Base-by-base conservation (phyloP, 1,284 basidiomycete genomes). In the Phlebopus sp. region DNA sequence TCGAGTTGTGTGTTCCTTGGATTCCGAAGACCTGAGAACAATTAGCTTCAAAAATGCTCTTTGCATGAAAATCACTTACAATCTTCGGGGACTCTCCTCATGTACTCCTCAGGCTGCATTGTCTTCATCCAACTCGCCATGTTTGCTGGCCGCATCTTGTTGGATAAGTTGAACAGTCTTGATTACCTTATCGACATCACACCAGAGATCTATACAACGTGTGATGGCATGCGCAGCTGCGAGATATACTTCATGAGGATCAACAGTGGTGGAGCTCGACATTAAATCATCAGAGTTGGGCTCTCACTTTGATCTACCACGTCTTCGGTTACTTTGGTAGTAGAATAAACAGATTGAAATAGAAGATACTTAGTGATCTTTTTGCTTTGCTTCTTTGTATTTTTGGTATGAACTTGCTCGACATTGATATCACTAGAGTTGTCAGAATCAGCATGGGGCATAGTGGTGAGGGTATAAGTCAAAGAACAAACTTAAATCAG, bases 151-250 rank as follows among this genome's bases (percentile, higher is more conserved):
- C 0, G 7, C 29, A 4, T 15, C 17, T 29, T 46, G 30, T 29
- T 46, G 21, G 18, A 46, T 41, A 42, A 41, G 5, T 6, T 44
- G 15, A 9, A 23, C 29, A 25, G 44, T 32, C 15, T 1, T 46
- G 7, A 46, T 46, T 1, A 43, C 25, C 44, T 42, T 29, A 30
- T 43, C 21, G 10, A 31, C 14, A 13, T 46, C 32, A 5, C 44
- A 40, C 11, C 42, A 46, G 2, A 46, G 9, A 10, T 46, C 44
- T 6, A 46, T 18, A n/a, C 37, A 30, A 11, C 37, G 44, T 15
- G 44, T n/a, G 13, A 46, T 46, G 5, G 37, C 18, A 11, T 11
- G 15, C 11, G 44, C 3, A n/a, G 29, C 44, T 5, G 3, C 7
- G 4, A 46, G 9, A 21, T 14, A 41, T 8, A 43, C 37, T 6